Evolutionary conservation across 2,329 filamentous ascomycete genomes (phyloP), one percentile per base, ranked within the genome.

Genomic region (Ramularia endophylla): DNA sequence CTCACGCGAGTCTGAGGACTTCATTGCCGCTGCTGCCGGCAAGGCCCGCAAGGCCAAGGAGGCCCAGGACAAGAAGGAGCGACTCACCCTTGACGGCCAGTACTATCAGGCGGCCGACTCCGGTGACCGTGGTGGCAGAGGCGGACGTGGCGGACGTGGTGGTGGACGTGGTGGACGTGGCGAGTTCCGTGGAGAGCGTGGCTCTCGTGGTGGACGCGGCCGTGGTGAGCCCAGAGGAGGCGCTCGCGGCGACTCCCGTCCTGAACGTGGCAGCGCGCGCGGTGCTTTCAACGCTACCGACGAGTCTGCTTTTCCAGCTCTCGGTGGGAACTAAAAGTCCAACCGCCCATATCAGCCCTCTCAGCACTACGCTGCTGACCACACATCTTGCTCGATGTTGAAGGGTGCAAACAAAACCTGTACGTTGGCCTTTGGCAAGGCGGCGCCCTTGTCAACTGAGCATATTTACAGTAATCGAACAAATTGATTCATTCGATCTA

Each of bases 11-110:
- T 81, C 87, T 58, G 80, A 84, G 57, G 63, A 65, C 53, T 95
- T 86, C 78, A 83, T 95, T 63, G 70, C 83, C 60, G 81, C 76
- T 57, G 67, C 75, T 54, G 75, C 73, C 50, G 83, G 83, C 71
- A 95, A 95, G 83, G 69, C 80, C 66, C 85, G 86, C 64, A 81
- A 90, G 74, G 42, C 47, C 30, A 87, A 87, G 64, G 84, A 90
- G 75, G 84, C 85, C 73, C 92, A 92, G 80, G 47, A 52, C 38
- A 78, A 85, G 72, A 95, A 95, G 83, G 80, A 86, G 68, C 69
- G 85, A 65, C 66, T 97, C 59, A 87, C 94, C 62, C 86, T 95
- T 54, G 89, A 95, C 68, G 80, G 88, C 48, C 63, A 72, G 79
- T 85, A 64, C 50, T 60, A 60, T 45, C 75, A 81, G 56, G 78